Evolutionary conservation across 768 basidiomycete species (phyloP), one percentile per base, ranked within the genome.

Genomic region (Glaciozyma martinii): DNA sequence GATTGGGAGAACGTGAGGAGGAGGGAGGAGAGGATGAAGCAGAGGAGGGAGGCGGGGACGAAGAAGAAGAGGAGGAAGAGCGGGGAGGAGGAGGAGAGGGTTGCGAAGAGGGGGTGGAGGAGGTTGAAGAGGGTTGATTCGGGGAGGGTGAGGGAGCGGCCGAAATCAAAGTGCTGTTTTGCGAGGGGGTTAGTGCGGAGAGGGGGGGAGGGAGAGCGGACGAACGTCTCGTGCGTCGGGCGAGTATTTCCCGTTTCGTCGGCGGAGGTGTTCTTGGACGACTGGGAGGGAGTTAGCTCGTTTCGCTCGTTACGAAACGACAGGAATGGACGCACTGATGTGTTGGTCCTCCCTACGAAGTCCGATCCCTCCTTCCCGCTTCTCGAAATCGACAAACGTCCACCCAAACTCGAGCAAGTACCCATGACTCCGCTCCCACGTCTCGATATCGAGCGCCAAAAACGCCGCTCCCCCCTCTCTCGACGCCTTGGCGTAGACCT

Each of bases 391-490:
- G 43, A 58, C 25, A 10, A 65, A 23, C 21, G 23, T 57, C 68
- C 68, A 69, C 10, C 68, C 68, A 30, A 69, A 63, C 56, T 69
- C 68, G 30, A 57, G 50, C 21, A 69, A 29, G 9, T 52, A 29
- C 10, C 47, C 18, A 42, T 61, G 53, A 2, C 58, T 42, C 13
- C 59, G 29, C 50, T 69, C 68, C 59, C 61, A 69, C 10, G 60
- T 53, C 62, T 69, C 68, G 55, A 69, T 61, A 44, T 69, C 68
- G 27, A 69, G 56, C 8, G 61, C 44, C 18, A 69, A 23, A 43
- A 69, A 69, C 40, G 68, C 59, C 0, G 59, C 68, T 27, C 56
- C 60, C 18, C 65, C 65, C 23, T 66, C 44, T 0, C 7, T 6
- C 21, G 27, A 21, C 12, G 67, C 67, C 46, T 29, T 54, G 57